A percentile compares a stretch with the other conserved stretches of the same genome.
These are phyloP conservation scores for Cordyceps pruinosa DNA, from an alignment of 2,329 filamentous ascomycete species.

Conservation along the genomic window DNA sequence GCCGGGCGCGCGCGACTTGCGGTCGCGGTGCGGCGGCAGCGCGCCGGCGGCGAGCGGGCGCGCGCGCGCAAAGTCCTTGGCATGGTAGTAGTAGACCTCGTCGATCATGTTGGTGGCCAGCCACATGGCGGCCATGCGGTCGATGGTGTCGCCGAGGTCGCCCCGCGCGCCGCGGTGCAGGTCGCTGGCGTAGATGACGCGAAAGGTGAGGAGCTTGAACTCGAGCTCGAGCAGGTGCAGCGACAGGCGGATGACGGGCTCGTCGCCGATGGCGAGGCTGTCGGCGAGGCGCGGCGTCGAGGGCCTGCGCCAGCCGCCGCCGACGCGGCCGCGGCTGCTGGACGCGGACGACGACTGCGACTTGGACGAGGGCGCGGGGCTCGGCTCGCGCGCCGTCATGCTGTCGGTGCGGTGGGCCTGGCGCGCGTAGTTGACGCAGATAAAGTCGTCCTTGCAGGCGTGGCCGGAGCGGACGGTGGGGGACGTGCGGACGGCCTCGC, in stretches of 20 bases:
- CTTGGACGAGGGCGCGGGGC: slow-evolving; percentile 18
- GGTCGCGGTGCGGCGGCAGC: slow-evolving; percentile 8
- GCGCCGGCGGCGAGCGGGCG: slow-evolving; percentile 3
- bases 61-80: slow-evolving; percentile 23
- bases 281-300: slow-evolving; percentile 20
- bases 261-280: slow-evolving; percentile 17
- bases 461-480: slow-evolving; percentile 18
- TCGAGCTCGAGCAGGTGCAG: slow-evolving; percentile 25
- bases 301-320: slow-evolving; percentile 15
- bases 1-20: slow-evolving; percentile 13
- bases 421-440: slow-evolving; percentile 26
- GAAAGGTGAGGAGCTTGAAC: slow-evolving; percentile 23
- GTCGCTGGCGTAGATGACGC: slow-evolving; percentile 24
- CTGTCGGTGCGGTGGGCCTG: slow-evolving; percentile 14
- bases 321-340: no score
- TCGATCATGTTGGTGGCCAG: slow-evolving; percentile 23
- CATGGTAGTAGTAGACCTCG: slow-evolving; percentile 23
- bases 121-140: slow-evolving; percentile 23
- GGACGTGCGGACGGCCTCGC: slow-evolving; percentile 20
- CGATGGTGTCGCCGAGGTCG: slow-evolving; percentile 19
- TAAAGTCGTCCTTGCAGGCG: slow-evolving; percentile 22
- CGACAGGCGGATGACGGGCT: slow-evolving; percentile 21
- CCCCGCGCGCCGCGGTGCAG: slow-evolving; percentile 13
- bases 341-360: slow-evolving; percentile 20
- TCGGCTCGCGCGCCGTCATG: slow-evolving; percentile 16